Base-by-base conservation (phyloP, 2,329 filamentous ascomycete species). In the Fusarium sp. region DNA sequence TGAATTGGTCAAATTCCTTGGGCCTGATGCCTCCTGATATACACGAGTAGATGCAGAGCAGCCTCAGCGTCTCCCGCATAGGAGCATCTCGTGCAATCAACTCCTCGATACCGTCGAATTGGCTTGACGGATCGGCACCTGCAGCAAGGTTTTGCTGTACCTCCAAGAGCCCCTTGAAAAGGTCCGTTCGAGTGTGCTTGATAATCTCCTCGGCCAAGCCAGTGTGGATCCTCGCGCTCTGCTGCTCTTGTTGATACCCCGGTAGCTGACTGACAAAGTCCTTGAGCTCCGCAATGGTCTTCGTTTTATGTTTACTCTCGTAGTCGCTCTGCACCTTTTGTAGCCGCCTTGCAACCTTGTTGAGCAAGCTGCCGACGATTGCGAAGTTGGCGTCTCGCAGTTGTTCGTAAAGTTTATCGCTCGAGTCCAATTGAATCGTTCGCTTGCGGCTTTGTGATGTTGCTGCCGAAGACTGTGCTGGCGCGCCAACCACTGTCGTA, bases 261-360 rank as follows among this genome's bases (percentile, higher is more conserved):
- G 96, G 96, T 29, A 99, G 86, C 80, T 97, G 97, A 76, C 92
- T 92, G n/a, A 99, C 96, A 80, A 98, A 98, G 27, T 97, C 95
- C 75, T 95, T 93, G 35, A 99, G 90, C 81, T 99, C 96, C 5
- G 94, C 92, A 20, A 96, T 95, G 2, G 94, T 95, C 81, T 96
- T 97, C 6, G 94, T 93, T 57, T 90, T 91, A 81, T 98, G 94
- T 70, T 96, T 93, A 79, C 96, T 94, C 79, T 98, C 95, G 80
- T 97, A 97, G 79, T 98, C 95, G 75, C 83, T 87, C 86, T 94
- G 94, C 16, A 99, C 94, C 77, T 85, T 88, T 86, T 94, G 93
- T 27, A 99, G 86, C 14, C 96, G 92, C 33, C 95, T 91, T 6
- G 96, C 97, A 14, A 97, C 93, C 80, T 95, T 96, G 82, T 98